These are phyloP conservation scores for Blakeslea trispora DNA, from an alignment of 371 early-diverging fungal species.

Conservation along the genomic window DNA sequence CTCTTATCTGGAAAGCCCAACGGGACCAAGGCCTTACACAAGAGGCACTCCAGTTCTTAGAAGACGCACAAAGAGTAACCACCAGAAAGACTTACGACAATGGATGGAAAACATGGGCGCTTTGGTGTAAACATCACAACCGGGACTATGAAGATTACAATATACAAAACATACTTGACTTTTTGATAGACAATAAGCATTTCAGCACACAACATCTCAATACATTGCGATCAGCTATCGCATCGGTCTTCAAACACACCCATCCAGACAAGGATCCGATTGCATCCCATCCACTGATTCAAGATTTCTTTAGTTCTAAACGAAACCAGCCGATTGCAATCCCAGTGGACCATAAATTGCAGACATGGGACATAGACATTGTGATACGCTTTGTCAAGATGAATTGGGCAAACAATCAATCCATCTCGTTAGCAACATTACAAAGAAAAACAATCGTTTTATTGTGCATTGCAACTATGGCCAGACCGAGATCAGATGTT, in stretches of 20 bases:
- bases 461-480: conserved; percentile 1
- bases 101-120: background rate
- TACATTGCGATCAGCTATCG: conserved; percentile 2
- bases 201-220: background rate
- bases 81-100: background rate
- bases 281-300: too few relatives aligned
- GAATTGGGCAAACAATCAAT: background rate
- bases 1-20: background rate
- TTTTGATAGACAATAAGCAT: background rate
- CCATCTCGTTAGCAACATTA: background rate
- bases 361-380: conserved; percentile 1
- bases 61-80: too few relatives aligned
- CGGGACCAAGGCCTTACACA: too few relatives aligned
- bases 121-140: background rate
- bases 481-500: conserved; percentile 1
- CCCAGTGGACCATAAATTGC: background rate
- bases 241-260: background rate
- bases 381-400: background rate
- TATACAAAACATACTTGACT: background rate
- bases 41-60: too few relatives aligned
- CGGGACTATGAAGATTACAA: background rate
- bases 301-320: too few relatives aligned
- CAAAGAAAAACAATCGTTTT: conserved; percentile 2
- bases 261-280: too few relatives aligned
- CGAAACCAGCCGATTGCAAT: too few relatives aligned